Evolutionary conservation across 768 basidiomycete genomes (phyloP).

Genomic region (Mycena indigotica): DNA sequence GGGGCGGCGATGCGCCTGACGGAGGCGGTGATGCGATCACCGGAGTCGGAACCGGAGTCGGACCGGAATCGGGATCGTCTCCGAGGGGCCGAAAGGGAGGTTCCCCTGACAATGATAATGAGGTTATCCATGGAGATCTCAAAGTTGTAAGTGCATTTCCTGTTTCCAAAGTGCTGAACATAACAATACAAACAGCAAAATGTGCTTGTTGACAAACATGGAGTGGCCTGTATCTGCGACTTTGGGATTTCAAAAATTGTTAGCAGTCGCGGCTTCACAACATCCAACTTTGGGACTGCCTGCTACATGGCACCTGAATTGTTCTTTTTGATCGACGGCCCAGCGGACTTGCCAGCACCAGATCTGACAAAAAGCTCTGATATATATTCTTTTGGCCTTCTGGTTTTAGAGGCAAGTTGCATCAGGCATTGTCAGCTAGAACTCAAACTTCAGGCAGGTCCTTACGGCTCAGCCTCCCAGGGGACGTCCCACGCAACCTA

Average conservation of each 20-base stretch:
- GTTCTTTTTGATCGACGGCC: constrained; percentile 3
- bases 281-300: constrained; percentile 11
- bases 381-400: constrained; percentile 15
- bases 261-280: constrained; percentile 8
- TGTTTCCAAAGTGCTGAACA: not conserved
- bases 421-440: not conserved
- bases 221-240: constrained; percentile 12
- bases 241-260: constrained; percentile 18
- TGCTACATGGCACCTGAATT: constrained; percentile 18
- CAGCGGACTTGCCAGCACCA: not conserved
- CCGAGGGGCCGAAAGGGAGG: no score
- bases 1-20: no score
- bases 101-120: no score
- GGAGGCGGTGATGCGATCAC: no score
- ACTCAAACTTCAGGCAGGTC: not conserved
- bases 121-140: constrained; percentile 10
- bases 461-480: constrained; percentile 6
- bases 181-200: constrained; percentile 6
- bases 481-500: constrained; percentile 4
- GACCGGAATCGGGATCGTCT: no score
- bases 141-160: constrained; percentile 9
- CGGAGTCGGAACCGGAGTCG: no score
- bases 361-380: constrained; percentile 9
- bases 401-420: constrained; percentile 14
- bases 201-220: constrained; percentile 12